Evolutionary conservation across 176 grass and related monocot species (phyloP).

Genomic region (Microstegium vimineum): DNA sequence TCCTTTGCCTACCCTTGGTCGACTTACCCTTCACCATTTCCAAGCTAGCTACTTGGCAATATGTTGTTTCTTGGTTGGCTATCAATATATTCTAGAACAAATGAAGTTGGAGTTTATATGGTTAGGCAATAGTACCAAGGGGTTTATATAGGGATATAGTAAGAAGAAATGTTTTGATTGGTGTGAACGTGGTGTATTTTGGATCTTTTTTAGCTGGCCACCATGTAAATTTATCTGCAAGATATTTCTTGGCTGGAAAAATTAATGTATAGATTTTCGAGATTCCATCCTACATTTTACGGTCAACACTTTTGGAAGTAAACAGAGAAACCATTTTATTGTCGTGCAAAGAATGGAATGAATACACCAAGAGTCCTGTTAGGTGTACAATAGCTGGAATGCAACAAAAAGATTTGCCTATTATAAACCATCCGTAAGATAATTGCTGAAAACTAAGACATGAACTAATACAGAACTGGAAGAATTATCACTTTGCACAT

Average conservation of each 20-base stretch:
- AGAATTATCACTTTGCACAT: neutral
- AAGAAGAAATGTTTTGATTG: neutral
- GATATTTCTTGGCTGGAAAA: neutral
- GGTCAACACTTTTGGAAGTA: neutral
- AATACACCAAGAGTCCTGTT: neutral
- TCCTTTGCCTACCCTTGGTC: constrained; percentile 29
- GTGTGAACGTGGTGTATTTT: neutral
- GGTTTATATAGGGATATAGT: neutral
- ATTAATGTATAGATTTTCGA: neutral
- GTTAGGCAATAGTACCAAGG: neutral
- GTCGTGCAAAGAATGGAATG: neutral
- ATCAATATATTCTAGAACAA: neutral
- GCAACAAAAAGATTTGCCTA: neutral
- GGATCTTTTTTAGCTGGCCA: neutral
- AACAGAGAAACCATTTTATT: neutral
- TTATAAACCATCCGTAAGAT: neutral
- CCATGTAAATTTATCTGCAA: neutral
- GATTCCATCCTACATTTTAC: neutral
- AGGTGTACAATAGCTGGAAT: neutral
- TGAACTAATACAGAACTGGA: neutral
- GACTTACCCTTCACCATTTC: neutral
- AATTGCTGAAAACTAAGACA: neutral
- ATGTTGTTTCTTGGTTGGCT: neutral
- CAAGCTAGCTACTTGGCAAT: neutral
- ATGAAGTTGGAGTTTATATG: neutral